Evolutionary conservation across 495 filamentous ascomycete genomes (phyloP), one percentile per base, ranked within the genome.

Genomic region (Articulospora tetracladia): DNA sequence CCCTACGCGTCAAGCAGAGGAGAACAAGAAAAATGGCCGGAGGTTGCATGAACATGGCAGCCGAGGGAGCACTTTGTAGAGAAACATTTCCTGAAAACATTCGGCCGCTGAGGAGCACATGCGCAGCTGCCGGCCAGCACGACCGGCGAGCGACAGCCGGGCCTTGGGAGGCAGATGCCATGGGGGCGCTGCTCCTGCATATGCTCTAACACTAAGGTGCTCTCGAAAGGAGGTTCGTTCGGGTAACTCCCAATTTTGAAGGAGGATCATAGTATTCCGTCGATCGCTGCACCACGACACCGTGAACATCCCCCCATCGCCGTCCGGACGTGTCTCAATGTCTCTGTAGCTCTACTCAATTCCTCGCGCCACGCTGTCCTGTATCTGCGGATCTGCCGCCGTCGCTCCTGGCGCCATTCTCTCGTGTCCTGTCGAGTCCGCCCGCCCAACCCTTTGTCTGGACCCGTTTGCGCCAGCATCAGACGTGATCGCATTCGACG

Each of bases 391-490:
- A 55, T 23, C 22, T 20, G 7, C 22, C 11, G 22, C 30, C 53
- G n/a, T 4, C 22, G 13, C 27, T 25, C 10, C 23, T 26, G 30
- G n/a, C 23, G 59, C 30, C 19, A 7, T 26, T 22, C 53, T 15
- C 25, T 23, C 47, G 44, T 51, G 24, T 10, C 19, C 54, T 60
- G 44, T 58, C 53, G 60, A 32, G 41, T 41, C 17, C 23, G n/a
- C 17, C n/a, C 39, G 39, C 39, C 39, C 39, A 44, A 30, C 47
- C 25, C 57, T 55, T 60, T 59, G 62, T 61, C 28, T 39, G 25
- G 30, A 44, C 20, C 36, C 57, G 54, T 55, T 63, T 65, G 61
- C 65, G 55, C 61, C 61, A 62, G 47, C 56, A 32, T 54, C 58
- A 25, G 55, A 51, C n/a, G 1, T 24, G 22, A 32, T 30, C 50